Conservation (phyloP, 2,329 filamentous ascomycete species). For the Didymella exigua region DNA sequence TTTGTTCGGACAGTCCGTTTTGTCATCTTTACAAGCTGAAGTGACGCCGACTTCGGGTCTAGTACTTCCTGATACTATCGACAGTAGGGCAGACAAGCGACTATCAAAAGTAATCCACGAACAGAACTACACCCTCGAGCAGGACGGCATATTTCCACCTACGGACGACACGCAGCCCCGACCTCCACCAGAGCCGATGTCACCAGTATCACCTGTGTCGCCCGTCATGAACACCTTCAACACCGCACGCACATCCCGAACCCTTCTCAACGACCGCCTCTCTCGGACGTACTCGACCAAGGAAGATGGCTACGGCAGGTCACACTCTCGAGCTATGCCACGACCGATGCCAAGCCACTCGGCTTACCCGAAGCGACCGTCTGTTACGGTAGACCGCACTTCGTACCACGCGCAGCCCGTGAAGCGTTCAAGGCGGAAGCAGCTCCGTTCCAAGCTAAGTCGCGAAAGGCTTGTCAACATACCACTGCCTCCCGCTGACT, state of each 20-base stretch:
- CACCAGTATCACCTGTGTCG: conserved; percentile 1
- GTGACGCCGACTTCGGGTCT: not conserved
- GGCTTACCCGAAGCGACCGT: conserved; percentile 11
- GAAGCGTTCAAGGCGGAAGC: conserved; percentile 1
- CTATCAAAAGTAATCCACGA: not conserved
- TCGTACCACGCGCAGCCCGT: not conserved
- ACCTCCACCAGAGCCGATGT: not conserved
- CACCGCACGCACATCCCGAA: conserved; percentile 9
- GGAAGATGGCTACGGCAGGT: conserved; percentile 11
- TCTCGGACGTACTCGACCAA: conserved; percentile 8
- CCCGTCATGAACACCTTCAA: not conserved
- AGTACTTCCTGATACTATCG: not conserved
- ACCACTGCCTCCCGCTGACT: not conserved
- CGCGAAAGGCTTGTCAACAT: not conserved
- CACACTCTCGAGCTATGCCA: conserved; percentile 12
- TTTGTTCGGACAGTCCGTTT: conserved; percentile 25
- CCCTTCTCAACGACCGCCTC: conserved; percentile 1
- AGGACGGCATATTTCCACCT: not conserved
- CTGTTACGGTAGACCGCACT: not conserved
- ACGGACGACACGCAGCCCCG: not conserved
- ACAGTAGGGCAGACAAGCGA: not conserved
- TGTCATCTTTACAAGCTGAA: conserved; percentile 21
- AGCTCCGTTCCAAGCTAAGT: not conserved
- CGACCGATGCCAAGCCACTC: conserved; percentile 5
- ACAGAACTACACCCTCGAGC: not conserved